Conservation (phyloP, 805 yeast genomes). For the Scheffersomyces coipomensis region DNA sequence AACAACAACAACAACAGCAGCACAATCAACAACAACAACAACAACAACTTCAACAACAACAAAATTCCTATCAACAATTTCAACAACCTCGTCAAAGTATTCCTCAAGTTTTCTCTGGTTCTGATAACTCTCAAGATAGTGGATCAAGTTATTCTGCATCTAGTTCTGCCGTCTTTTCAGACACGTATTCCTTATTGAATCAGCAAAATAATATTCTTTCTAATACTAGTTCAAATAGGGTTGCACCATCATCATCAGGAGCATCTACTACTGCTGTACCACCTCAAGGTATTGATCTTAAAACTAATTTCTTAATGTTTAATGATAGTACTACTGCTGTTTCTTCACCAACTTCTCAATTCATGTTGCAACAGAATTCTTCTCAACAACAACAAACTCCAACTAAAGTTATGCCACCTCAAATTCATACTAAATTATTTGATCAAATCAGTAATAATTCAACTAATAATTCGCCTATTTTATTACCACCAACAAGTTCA, state of each 20-base stretch:
- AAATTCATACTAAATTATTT: conserved; percentile 12
- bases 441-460: conserved; percentile 10
- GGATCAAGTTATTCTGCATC: background rate
- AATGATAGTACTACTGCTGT: conserved; percentile 18
- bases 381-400: conserved; percentile 7
- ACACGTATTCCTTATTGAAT: background rate
- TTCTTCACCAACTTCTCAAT: conserved; percentile 9
- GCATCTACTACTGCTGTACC: background rate
- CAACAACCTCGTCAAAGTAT: background rate
- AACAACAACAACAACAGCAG: conserved; percentile 2
- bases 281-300: conserved; percentile 12
- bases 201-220: background rate
- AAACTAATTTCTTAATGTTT: conserved; percentile 13
- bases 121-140: background rate
- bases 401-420: conserved; percentile 4
- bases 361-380: conserved; percentile 1
- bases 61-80: background rate
- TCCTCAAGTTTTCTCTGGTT: conserved; percentile 5
- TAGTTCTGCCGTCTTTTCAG: background rate
- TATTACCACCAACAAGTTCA: conserved; percentile 16
- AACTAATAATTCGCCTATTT: conserved; percentile 15
- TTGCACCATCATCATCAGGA: background rate
- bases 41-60: conserved; percentile 1
- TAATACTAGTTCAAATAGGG: background rate
- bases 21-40: conserved; percentile 7